Conservation (phyloP, 2,329 filamentous ascomycete genomes). For the Fusarium gaditjirri region DNA sequence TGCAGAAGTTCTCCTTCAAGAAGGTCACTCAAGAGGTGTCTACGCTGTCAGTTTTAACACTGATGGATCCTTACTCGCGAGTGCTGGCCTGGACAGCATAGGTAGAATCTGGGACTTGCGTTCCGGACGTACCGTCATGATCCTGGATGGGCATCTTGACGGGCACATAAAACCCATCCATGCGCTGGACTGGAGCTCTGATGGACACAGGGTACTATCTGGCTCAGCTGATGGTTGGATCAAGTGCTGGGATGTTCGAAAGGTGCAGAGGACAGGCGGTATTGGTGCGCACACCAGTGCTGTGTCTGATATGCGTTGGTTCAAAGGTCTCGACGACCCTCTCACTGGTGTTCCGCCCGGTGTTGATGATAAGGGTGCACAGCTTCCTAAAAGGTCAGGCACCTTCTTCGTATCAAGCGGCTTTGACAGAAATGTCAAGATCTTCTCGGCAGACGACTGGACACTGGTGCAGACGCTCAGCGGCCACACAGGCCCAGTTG, state of each 20-base stretch:
- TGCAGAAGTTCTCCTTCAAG: slow-evolving; percentile 86
- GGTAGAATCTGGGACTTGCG: slow-evolving; percentile 95
- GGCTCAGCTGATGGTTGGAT: slow-evolving; percentile 95
- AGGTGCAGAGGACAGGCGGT: slow-evolving; percentile 83
- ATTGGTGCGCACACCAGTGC: slow-evolving; percentile 92
- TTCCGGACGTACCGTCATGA: slow-evolving; percentile 93
- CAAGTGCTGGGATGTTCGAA: slow-evolving; percentile 97
- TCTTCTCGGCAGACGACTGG: slow-evolving; percentile 98
- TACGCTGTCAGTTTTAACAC: slow-evolving; percentile 90
- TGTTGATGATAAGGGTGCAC: slow-evolving; percentile 72
- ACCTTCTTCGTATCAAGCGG: slow-evolving; percentile 92
- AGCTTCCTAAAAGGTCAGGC: slow-evolving; percentile 82
- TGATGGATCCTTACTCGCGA: slow-evolving; percentile 90
- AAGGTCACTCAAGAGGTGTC: slow-evolving; percentile 94
- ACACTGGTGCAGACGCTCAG: slow-evolving; percentile 85
- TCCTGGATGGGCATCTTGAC: slow-evolving; percentile 87
- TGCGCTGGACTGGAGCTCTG: slow-evolving; percentile 89
- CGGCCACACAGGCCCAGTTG: slow-evolving; percentile 91
- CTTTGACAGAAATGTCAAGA: slow-evolving; percentile 94
- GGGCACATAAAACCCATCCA: slow-evolving; percentile 91
- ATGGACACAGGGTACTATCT: slow-evolving; percentile 92
- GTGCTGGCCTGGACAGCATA: slow-evolving; percentile 93
- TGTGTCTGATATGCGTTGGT: slow-evolving; percentile 94
- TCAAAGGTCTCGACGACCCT: slow-evolving; percentile 84
- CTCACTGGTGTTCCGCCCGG: slow-evolving; percentile 69